Conservation (phyloP, 345 rosid species). For the Euclidium syriacum region DNA sequence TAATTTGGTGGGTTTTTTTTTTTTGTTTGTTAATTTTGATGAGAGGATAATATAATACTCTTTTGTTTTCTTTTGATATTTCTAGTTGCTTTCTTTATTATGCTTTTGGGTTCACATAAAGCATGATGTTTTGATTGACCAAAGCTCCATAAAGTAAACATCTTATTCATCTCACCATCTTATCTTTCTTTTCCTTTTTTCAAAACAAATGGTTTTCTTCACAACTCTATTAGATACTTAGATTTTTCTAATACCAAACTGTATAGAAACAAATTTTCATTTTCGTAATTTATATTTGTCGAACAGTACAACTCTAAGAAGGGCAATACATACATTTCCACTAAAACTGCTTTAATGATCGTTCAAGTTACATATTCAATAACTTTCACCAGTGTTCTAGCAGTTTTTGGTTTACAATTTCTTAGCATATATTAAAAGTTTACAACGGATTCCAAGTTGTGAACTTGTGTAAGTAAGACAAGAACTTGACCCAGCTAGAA, state of each 20-base stretch:
- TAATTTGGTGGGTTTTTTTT: constrained; percentile 25
- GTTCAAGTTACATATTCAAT: neutral
- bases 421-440: neutral
- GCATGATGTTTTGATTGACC: constrained; percentile 23
- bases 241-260: constrained; percentile 4
- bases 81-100: neutral
- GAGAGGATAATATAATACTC: constrained; percentile 1
- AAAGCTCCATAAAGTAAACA: constrained; percentile 24
- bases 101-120: constrained; percentile 32
- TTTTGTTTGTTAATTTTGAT: constrained; percentile 15
- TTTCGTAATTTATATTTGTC: neutral
- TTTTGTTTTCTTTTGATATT: constrained; percentile 15
- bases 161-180: constrained; percentile 26
- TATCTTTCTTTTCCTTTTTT: constrained; percentile 18
- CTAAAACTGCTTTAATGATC: neutral
- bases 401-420: neutral
- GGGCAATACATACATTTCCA: neutral
- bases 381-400: neutral
- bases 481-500: too few relatives aligned
- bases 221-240: neutral
- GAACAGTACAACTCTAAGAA: neutral
- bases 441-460: neutral
- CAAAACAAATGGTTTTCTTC: constrained; percentile 9
- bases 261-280: neutral
- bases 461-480: too few relatives aligned